Base-by-base conservation (phyloP, 805 yeast genomes). In the Myxozyma monticola region DNA sequence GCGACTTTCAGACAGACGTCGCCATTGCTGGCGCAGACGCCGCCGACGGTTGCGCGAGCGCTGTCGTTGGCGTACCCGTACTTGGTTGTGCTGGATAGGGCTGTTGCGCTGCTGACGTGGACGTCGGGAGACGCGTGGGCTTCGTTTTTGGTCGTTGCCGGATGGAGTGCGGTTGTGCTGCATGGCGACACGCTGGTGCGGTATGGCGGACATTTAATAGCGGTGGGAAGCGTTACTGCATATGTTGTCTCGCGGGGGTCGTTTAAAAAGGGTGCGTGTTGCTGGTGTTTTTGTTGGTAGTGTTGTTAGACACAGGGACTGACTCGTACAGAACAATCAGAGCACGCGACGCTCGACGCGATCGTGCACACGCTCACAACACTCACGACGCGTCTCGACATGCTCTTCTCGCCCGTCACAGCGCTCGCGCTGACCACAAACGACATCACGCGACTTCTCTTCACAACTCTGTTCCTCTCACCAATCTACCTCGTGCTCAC, bases 41-140 rank as follows among this genome's bases (percentile, higher is more conserved):
- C 98, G 2, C 93, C 96, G 1, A 80, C 89, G 0, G 88, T 91
- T 12, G 83, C 96, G 26, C 85, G 87, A 60, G 87, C 93, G 2
- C 74, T 91, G 44, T 79, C 89, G 34, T 76, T 81, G 53, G 80
- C 95, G 8, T 90, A 91, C 65, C 98, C 98, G 1, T 88, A 88
- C 64, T 72, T 91, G 37, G 75, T 86, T 34, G 78, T 85, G 1
- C 79, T 83, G 8, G 88, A 90, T 66, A 80, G 82, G 58, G 56
- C 79, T 1, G 72, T 89, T 48, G 82, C 87, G 37, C 74, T 89
- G 34, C 67, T 87, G 31, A 90, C 98, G 0, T 91, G 99, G 99
- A 86, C 97, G 2, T 82, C 83, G 55, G 90, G 85, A 31, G 93
- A 88, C 65, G 74, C 78, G 29, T 88, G 91, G 88, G 69, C 83